Evolutionary conservation across 805 yeast species (phyloP).

Genomic region (Ogataea zsoltii): DNA sequence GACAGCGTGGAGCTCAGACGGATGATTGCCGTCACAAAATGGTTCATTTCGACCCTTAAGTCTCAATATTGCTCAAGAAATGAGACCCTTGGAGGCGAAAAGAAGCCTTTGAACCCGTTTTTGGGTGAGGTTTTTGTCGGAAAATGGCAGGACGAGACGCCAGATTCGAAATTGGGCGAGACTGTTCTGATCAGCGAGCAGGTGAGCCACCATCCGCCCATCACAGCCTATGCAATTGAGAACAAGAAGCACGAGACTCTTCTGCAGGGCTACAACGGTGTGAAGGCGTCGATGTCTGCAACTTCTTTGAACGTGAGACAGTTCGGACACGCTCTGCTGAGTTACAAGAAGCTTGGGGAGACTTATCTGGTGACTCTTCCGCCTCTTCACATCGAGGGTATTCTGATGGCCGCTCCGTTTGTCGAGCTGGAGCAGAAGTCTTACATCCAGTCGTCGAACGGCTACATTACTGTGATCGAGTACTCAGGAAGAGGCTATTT

Average conservation of each 20-base stretch:
- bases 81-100: slow-evolving; percentile 92
- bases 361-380: slow-evolving; percentile 84
- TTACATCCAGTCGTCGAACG: slow-evolving; percentile 79
- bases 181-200: slow-evolving; percentile 84
- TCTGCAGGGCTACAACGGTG: slow-evolving; percentile 87
- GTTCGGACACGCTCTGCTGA: slow-evolving; percentile 83
- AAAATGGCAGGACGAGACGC: slow-evolving; percentile 65
- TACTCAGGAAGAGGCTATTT: slow-evolving; percentile 94
- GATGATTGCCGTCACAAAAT: slow-evolving; percentile 77
- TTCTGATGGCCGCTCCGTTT: slow-evolving; percentile 86
- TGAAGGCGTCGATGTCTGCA: slow-evolving; percentile 79
- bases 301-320: slow-evolving; percentile 84
- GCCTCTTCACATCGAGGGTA: slow-evolving; percentile 92
- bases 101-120: slow-evolving; percentile 96
- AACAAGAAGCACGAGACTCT: slow-evolving; percentile 69
- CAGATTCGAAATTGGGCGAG: slow-evolving; percentile 61
- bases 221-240: slow-evolving; percentile 85
- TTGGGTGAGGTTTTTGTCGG: slow-evolving; percentile 94
- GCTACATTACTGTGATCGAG: slow-evolving; percentile 71
- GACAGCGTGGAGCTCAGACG: slow-evolving; percentile 60
- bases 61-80: slow-evolving; percentile 93
- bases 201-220: slow-evolving; percentile 97
- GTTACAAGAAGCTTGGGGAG: slow-evolving; percentile 62
- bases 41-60: slow-evolving; percentile 90
- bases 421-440: slow-evolving; percentile 91